phyloP scores from a whole-genome alignment of 768 basidiomycete genomes.

The Pleurotus tuber-regium region DNA sequence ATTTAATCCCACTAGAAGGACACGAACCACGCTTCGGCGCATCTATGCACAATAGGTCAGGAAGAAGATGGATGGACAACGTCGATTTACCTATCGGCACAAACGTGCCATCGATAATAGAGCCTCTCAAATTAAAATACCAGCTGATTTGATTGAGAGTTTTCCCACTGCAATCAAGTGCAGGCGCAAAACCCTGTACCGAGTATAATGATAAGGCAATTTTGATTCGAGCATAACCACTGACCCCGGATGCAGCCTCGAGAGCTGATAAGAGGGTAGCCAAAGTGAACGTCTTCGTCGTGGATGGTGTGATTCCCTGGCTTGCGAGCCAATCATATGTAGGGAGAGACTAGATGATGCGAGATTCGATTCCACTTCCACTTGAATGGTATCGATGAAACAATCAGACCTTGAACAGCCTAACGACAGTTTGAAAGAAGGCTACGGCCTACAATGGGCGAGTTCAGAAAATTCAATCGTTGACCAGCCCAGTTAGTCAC shows the following conservation, averaged over 20 bases:
- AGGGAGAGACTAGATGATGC: constrained; percentile 46
- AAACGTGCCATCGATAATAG: constrained; percentile 54
- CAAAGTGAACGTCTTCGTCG: constrained; percentile 56
- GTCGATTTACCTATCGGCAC: constrained; percentile 42
- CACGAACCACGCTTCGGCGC: constrained; percentile 40
- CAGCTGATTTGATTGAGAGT: constrained; percentile 43
- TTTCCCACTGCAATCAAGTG: constrained; percentile 40
- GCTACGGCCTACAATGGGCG: constrained; percentile 52
- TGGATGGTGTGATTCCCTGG: constrained; percentile 69
- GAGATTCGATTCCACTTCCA: too few relatives aligned
- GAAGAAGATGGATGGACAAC: not conserved
- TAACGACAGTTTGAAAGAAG: constrained; percentile 59
- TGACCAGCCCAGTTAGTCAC: constrained; percentile 23
- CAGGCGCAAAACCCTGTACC: constrained; percentile 45
- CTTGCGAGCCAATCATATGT: constrained; percentile 71
- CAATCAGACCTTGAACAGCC: constrained; percentile 36
- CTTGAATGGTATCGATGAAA: not conserved
- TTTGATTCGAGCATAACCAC: constrained; percentile 4
- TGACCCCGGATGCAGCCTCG: constrained; percentile 44
- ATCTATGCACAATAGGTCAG: constrained; percentile 24
- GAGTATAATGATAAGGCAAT: not conserved
- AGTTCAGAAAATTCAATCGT: not conserved
- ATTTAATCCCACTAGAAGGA: constrained; percentile 41
- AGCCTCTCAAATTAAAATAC: constrained; percentile 57
- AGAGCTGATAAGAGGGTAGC: constrained; percentile 53